Conservation (phyloP, 2,329 filamentous ascomycete genomes). For the Verticillium nonalfalfae region DNA sequence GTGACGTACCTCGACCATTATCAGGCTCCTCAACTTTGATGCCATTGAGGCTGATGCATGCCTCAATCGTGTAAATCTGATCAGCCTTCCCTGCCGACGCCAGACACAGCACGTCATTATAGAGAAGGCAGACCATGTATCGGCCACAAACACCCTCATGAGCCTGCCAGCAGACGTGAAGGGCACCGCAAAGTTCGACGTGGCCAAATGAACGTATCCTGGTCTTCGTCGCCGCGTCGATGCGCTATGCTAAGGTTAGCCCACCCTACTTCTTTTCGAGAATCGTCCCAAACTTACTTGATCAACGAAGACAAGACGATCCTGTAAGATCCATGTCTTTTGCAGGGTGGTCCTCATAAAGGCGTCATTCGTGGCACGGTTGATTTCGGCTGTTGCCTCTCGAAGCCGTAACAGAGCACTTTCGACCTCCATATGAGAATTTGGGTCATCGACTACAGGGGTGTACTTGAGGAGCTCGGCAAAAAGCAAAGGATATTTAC, state of each 20-base stretch:
- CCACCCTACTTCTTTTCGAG: not conserved
- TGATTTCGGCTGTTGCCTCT: slow-evolving; percentile 72
- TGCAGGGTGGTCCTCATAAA: slow-evolving; percentile 64
- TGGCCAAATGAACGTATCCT: slow-evolving; percentile 77
- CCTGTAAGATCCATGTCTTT: slow-evolving; percentile 79
- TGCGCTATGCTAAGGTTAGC: slow-evolving; percentile 25
- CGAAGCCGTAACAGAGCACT: slow-evolving; percentile 65
- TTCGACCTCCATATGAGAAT: slow-evolving; percentile 73
- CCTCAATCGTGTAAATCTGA: slow-evolving; percentile 65
- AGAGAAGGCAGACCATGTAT: slow-evolving; percentile 84
- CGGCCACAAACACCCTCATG: slow-evolving; percentile 61
- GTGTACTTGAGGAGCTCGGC: slow-evolving; percentile 77
- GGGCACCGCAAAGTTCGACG: slow-evolving; percentile 71
- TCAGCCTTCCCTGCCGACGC: slow-evolving; percentile 61
- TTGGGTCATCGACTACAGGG: slow-evolving; percentile 77
- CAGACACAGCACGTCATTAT: slow-evolving; percentile 71
- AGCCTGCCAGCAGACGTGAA: slow-evolving; percentile 79
- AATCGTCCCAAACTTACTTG: slow-evolving; percentile 45
- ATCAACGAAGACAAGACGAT: slow-evolving; percentile 68
- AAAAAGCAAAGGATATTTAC: slow-evolving; percentile 85
- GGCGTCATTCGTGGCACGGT: slow-evolving; percentile 74
- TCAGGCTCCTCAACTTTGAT: slow-evolving; percentile 65
- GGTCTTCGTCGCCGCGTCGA: slow-evolving; percentile 49
- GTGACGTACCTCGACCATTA: slow-evolving; percentile 62
- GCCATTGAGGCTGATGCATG: slow-evolving; percentile 63